Conservation (phyloP, 2,329 filamentous ascomycete genomes). For the Penicillium rolfsii region DNA sequence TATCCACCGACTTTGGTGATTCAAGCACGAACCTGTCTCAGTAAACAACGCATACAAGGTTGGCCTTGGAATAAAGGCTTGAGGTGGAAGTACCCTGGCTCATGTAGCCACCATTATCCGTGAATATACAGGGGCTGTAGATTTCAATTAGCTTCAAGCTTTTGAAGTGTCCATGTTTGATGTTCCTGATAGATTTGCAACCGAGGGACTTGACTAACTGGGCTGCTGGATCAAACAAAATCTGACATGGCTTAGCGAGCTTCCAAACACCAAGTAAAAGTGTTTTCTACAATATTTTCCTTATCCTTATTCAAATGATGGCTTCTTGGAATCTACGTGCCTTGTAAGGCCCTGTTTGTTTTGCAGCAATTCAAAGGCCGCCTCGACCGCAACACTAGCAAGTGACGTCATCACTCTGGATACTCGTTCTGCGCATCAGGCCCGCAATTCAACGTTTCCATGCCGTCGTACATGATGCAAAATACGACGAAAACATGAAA, state of each 20-base stretch:
- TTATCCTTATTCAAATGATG: too few species aligned
- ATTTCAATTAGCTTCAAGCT: not conserved
- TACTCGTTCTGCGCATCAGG: not conserved
- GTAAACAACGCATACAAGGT: not conserved
- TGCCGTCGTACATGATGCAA: not conserved
- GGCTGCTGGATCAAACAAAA: not conserved
- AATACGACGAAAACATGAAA: not conserved
- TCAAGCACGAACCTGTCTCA: not conserved
- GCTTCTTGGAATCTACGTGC: not conserved
- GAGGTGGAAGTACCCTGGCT: too few species aligned
- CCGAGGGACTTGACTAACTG: not conserved
- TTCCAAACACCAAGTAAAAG: too few species aligned
- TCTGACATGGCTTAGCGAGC: not conserved
- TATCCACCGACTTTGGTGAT: not conserved
- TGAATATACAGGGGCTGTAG: not conserved
- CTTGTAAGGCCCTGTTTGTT: not conserved
- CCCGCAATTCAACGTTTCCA: not conserved
- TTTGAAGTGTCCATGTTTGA: not conserved
- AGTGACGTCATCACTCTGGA: conserved; percentile 4
- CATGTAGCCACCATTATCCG: not conserved
- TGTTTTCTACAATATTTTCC: too few species aligned
- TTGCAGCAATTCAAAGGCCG: not conserved
- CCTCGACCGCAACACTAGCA: not conserved
- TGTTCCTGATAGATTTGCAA: not conserved
- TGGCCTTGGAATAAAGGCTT: not conserved